Conservation (phyloP, 495 filamentous ascomycete species). For the Penicillium soppii region DNA sequence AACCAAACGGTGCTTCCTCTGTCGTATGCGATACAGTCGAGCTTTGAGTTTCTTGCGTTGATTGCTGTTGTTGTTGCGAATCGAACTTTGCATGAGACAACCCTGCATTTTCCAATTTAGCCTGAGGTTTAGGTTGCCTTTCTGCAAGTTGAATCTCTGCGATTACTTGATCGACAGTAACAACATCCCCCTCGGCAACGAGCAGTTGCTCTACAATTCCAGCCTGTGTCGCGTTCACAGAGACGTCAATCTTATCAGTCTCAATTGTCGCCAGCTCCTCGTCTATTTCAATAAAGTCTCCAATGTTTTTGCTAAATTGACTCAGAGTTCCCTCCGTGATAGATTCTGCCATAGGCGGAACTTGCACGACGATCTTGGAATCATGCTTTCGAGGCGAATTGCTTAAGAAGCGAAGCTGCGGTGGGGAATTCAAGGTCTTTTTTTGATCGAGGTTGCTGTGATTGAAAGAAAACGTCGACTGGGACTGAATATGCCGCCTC, state of each 20-base stretch:
- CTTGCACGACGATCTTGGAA: constrained; percentile 74
- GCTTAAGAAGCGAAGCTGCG: neutral
- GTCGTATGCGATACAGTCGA: neutral
- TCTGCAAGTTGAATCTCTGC: constrained; percentile 71
- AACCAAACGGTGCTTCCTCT: neutral
- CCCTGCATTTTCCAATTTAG: constrained; percentile 17
- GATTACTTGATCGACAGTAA: constrained; percentile 80
- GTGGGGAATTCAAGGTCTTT: no score
- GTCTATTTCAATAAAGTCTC: constrained; percentile 81
- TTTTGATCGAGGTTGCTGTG: neutral
- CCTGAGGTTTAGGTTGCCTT: constrained; percentile 47
- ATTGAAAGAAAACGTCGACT: neutral
- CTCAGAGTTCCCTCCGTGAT: constrained; percentile 89
- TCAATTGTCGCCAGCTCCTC: constrained; percentile 94
- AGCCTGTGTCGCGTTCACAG: constrained; percentile 80
- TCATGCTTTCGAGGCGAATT: neutral
- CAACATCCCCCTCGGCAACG: constrained; percentile 83
- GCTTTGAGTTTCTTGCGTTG: neutral
- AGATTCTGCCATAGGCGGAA: constrained; percentile 93
- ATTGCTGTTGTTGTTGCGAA: neutral
- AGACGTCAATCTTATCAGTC: constrained; percentile 91
- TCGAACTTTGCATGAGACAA: neutral
- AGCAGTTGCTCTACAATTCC: constrained; percentile 81
- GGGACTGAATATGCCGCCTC: neutral
- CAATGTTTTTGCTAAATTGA: constrained; percentile 79